These are phyloP conservation scores for Castanea crenata DNA, from an alignment of 306 rosid species.

Conservation along the genomic window DNA sequence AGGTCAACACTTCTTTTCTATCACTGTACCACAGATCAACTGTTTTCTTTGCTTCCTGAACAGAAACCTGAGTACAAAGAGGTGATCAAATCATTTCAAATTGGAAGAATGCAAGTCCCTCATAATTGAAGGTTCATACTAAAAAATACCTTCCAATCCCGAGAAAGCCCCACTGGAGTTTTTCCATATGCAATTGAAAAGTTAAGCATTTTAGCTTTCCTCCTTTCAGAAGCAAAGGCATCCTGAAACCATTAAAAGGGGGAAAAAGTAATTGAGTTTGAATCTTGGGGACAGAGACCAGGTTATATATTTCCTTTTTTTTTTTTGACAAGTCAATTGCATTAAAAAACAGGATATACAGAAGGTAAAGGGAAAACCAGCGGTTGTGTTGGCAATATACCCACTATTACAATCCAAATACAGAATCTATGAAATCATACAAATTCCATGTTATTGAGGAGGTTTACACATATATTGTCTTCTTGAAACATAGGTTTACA, in stretches of 20 bases:
- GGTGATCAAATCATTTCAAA: conserved; percentile 10
- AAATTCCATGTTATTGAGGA: neutral
- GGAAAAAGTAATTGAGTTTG: neutral
- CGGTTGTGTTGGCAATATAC: too few species aligned
- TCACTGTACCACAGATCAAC: conserved; percentile 91
- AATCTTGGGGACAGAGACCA: neutral
- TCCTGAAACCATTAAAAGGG: conserved; percentile 44
- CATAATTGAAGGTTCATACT: conserved; percentile 6
- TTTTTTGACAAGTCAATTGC: too few species aligned
- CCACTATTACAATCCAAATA: too few species aligned
- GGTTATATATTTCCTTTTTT: neutral
- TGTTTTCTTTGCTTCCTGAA: conserved; percentile 81
- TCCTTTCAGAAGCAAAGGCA: conserved; percentile 87
- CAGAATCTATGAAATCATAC: neutral
- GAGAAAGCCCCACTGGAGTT: conserved; percentile 89
- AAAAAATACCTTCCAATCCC: conserved; percentile 81
- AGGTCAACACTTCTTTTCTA: conserved; percentile 71
- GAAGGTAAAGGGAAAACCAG: too few species aligned
- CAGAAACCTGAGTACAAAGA: conserved; percentile 64
- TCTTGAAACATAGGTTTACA: neutral
- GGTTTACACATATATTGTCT: neutral
- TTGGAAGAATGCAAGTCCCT: conserved; percentile 2
- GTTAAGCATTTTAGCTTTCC: conserved; percentile 97
- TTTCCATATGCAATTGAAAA: conserved; percentile 97
- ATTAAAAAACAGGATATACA: too few species aligned